Evolutionary conservation across 108 stramenopile genomes (phyloP).

Genomic region (Mayamaea pseudoterrestris): DNA sequence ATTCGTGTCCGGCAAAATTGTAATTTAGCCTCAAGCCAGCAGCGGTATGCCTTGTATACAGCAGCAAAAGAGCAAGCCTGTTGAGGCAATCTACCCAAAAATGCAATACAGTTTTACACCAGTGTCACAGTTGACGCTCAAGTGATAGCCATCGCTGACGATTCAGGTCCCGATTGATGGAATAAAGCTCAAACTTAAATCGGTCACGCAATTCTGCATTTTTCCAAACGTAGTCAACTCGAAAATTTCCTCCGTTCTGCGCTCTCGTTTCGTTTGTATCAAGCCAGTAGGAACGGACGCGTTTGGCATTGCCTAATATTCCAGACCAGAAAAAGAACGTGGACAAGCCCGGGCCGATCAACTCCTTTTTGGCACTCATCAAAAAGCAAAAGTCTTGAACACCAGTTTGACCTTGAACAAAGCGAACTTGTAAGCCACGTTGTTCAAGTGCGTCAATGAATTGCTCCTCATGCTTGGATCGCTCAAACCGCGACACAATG

Average conservation of each 20-base stretch:
- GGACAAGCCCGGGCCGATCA: constrained; percentile 29
- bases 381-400: constrained; percentile 60
- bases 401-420: constrained; percentile 16
- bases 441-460: constrained; percentile 21
- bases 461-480: constrained; percentile 8
- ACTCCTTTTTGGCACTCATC: constrained; percentile 24
- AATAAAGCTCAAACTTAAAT: not conserved
- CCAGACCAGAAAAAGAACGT: constrained; percentile 36
- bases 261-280: constrained; percentile 4
- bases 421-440: constrained; percentile 26
- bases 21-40: too few relatives aligned
- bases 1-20: too few relatives aligned
- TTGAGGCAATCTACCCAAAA: too few relatives aligned
- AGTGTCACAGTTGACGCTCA: too few relatives aligned
- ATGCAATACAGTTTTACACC: too few relatives aligned
- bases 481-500: constrained; percentile 13
- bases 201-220: not conserved
- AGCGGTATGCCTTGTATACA: too few relatives aligned
- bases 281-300: constrained; percentile 17
- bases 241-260: not conserved
- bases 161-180: too few relatives aligned
- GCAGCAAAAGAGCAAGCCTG: too few relatives aligned
- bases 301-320: constrained; percentile 25
- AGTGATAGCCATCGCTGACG: too few relatives aligned
- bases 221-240: not conserved